A percentile compares a stretch with the other conserved stretches of the same genome.
Evolutionary conservation across 192 early-diverging fungal genomes (phyloP).

Genomic region (Podila horticola): DNA sequence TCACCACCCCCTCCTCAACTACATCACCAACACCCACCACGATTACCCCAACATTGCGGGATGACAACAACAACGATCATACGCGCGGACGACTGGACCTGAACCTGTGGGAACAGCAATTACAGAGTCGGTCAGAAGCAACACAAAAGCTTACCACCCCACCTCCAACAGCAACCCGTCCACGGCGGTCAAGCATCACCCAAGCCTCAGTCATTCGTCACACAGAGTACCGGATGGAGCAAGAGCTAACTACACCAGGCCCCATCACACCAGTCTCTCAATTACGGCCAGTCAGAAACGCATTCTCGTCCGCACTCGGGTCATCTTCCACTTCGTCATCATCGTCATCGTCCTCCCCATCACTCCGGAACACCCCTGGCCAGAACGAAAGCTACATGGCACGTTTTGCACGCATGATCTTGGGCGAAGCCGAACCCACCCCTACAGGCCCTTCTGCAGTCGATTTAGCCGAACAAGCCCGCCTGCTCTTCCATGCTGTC

Average conservation of each 20-base stretch:
- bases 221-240: conserved; percentile 23
- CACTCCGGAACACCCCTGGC: neutral
- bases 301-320: conserved; percentile 4
- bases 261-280: conserved; percentile 23
- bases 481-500: conserved; percentile 13
- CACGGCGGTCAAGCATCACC: conserved; percentile 33
- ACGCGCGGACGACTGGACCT: conserved; percentile 25
- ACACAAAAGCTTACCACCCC: neutral
- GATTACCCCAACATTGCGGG: neutral
- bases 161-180: neutral
- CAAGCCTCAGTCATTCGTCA: conserved; percentile 16
- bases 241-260: conserved; percentile 13
- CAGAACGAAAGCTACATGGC: conserved; percentile 27
- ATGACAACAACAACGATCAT: neutral
- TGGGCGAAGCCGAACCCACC: neutral
- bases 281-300: conserved; percentile 11
- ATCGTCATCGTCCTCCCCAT: neutral
- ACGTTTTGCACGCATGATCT: conserved; percentile 15
- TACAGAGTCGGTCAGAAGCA: neutral
- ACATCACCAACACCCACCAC: neutral
- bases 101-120: conserved; percentile 44
- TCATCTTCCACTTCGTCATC: conserved; percentile 3
- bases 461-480: conserved; percentile 21
- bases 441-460: conserved; percentile 2
- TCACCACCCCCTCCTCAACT: neutral